phyloP scores from a whole-genome alignment of 2,329 filamentous ascomycete genomes.

The Cephalotrichum gorgonifer region DNA sequence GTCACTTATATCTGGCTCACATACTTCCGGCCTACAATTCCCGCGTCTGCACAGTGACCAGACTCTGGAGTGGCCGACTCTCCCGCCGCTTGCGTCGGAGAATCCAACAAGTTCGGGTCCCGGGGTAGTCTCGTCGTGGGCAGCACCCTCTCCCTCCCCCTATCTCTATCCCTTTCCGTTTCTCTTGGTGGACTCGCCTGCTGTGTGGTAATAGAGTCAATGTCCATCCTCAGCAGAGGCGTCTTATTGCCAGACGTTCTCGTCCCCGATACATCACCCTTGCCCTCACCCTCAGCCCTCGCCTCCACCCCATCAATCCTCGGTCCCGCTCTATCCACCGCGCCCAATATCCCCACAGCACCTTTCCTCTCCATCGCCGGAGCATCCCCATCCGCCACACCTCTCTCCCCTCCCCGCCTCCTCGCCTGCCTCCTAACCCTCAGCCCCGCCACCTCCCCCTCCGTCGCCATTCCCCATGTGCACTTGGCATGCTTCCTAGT shows the following conservation, averaged over 20 bases:
- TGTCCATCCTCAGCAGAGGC: constrained; percentile 1
- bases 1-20: too few relatives aligned
- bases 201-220: constrained; percentile 23
- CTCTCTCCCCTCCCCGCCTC: not conserved
- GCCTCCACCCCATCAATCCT: not conserved
- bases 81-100: not conserved
- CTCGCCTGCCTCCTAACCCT: not conserved
- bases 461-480: constrained; percentile 71
- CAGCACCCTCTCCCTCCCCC: constrained; percentile 19
- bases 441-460: constrained; percentile 44
- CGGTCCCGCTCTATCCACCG: not conserved
- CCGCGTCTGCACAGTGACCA: too few relatives aligned
- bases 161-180: too few relatives aligned
- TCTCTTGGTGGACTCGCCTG: constrained; percentile 31
- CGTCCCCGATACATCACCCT: not conserved
- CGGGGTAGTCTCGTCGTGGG: constrained; percentile 15
- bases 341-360: not conserved
- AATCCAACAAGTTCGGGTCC: not conserved
- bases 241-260: not conserved
- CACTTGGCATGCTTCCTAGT: constrained; percentile 88
- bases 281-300: not conserved
- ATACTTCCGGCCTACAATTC: too few relatives aligned
- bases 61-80: too few relatives aligned
- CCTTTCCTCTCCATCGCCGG: not conserved
- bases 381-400: not conserved